Evolutionary conservation across 495 filamentous ascomycete species (phyloP), one percentile per base, ranked within the genome.

Genomic region (Acidiella bohemica): DNA sequence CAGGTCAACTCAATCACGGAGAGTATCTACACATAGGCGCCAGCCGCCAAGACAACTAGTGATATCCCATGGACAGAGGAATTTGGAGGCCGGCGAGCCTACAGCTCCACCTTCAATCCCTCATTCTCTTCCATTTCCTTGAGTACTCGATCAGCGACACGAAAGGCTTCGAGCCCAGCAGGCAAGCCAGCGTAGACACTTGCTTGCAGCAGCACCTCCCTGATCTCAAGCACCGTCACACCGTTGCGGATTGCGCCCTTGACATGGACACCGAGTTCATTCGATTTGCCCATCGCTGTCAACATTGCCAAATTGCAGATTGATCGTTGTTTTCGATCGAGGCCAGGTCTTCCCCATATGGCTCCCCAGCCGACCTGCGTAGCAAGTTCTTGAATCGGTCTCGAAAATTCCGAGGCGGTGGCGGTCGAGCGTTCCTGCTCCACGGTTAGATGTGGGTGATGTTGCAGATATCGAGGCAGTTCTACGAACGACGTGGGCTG

Each of bases 1-100:
- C 67, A 75, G 53, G 67, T 86, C 43, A 86, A 86, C 59, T 59
- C 66, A 13, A 74, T 68, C 49, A 86, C 81, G 0, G 80, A 84
- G 66, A 72, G 67, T 61, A 64, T 78, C 34, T 77, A 76, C 50
- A 74, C 73, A n/a, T 60, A 29, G 30, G 22, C 17, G 10, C n/a
- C n/a, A n/a, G n/a, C n/a, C n/a, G n/a, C n/a, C n/a, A n/a, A n/a
- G n/a, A n/a, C n/a, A n/a, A n/a, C n/a, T n/a, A n/a, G n/a, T n/a
- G n/a, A n/a, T n/a, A n/a, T n/a, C n/a, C n/a, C n/a, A n/a, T n/a
- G n/a, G n/a, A n/a, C n/a, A n/a, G n/a, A n/a, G n/a, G n/a, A n/a
- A n/a, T n/a, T n/a, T n/a, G n/a, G n/a, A n/a, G n/a, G n/a, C n/a
- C n/a, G n/a, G n/a, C n/a, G n/a, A n/a, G n/a, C n/a, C n/a, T n/a